These are phyloP conservation scores for Alternaria sp. DNA, from an alignment of 2,329 filamentous ascomycete genomes.

Conservation along the genomic window DNA sequence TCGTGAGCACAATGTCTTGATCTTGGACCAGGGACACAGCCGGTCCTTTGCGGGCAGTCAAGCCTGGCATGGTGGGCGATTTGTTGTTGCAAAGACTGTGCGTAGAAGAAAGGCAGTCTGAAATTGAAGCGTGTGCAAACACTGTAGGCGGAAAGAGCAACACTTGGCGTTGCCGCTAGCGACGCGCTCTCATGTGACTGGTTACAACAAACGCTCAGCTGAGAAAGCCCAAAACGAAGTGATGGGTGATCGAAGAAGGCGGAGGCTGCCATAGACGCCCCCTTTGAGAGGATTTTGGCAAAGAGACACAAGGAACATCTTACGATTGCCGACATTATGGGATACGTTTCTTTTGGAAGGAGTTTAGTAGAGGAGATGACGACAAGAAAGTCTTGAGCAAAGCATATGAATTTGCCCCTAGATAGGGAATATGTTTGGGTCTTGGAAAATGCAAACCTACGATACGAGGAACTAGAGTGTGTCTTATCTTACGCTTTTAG, in stretches of 20 bases:
- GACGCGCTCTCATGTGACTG: not conserved
- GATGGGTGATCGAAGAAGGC: too few species aligned
- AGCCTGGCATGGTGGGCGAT: constrained; percentile 9
- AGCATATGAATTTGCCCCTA: not conserved
- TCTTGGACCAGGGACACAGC: constrained; percentile 17
- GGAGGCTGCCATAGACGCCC: too few species aligned
- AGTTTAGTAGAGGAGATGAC: too few species aligned
- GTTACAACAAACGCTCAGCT: not conserved
- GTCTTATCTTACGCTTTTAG: not conserved
- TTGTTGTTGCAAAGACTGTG: not conserved
- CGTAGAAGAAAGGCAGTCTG: not conserved
- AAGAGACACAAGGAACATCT: too few species aligned
- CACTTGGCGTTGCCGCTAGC: constrained; percentile 19
- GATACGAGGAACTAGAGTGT: not conserved
- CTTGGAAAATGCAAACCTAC: not conserved
- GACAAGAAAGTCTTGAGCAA: not conserved
- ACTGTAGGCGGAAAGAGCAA: constrained; percentile 8
- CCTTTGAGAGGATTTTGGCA: too few species aligned
- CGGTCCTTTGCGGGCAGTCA: constrained; percentile 4
- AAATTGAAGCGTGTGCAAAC: not conserved
- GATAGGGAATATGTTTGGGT: not conserved
- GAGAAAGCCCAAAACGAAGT: not conserved
- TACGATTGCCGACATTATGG: too few species aligned
- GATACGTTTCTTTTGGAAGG: too few species aligned
- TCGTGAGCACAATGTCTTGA: constrained; percentile 19